Percentiles rank a stretch among this genome's conserved stretches.
These are phyloP conservation scores for Podochytrium sp. DNA, from an alignment of 192 early-diverging fungal genomes.

Conservation along the genomic window DNA sequence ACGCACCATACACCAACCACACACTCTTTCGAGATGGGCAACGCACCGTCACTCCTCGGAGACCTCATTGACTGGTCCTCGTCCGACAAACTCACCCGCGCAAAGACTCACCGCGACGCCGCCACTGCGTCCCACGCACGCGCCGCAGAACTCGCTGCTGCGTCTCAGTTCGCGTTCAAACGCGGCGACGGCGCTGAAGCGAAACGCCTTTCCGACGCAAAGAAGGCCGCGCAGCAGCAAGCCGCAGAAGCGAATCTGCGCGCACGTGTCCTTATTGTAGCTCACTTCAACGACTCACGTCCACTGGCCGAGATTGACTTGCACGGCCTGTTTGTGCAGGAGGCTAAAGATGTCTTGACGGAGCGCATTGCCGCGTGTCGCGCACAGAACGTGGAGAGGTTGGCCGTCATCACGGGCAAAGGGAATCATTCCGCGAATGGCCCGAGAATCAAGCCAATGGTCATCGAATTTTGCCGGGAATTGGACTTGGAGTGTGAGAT, in stretches of 20 bases:
- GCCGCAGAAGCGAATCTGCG: neutral
- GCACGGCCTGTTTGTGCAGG: constrained; percentile 70
- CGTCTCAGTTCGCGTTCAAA: neutral
- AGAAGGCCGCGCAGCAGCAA: neutral
- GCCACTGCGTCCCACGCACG: neutral
- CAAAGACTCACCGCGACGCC: neutral
- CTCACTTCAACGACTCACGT: constrained; percentile 39
- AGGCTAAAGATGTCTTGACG: constrained; percentile 57
- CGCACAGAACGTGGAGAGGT: constrained; percentile 29
- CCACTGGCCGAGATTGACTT: constrained; percentile 62
- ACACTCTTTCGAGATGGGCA: too few relatives aligned
- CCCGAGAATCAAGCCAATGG: constrained; percentile 72
- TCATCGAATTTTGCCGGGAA: constrained; percentile 44
- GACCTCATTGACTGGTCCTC: constrained; percentile 7
- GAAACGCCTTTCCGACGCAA: neutral
- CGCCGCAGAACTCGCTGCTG: neutral
- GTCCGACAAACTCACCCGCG: neutral
- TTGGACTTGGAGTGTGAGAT: neutral
- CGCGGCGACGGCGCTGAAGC: neutral
- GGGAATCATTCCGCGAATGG: constrained; percentile 61
- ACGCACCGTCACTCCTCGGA: too few relatives aligned
- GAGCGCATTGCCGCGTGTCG: constrained; percentile 56
- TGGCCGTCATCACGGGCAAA: constrained; percentile 69
- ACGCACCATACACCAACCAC: too few relatives aligned
- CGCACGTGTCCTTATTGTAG: neutral